A percentile compares a stretch with the other conserved stretches of the same genome.
Conservation (phyloP, 192 early-diverging fungal species). For the Mortierella hygrophila region DNA sequence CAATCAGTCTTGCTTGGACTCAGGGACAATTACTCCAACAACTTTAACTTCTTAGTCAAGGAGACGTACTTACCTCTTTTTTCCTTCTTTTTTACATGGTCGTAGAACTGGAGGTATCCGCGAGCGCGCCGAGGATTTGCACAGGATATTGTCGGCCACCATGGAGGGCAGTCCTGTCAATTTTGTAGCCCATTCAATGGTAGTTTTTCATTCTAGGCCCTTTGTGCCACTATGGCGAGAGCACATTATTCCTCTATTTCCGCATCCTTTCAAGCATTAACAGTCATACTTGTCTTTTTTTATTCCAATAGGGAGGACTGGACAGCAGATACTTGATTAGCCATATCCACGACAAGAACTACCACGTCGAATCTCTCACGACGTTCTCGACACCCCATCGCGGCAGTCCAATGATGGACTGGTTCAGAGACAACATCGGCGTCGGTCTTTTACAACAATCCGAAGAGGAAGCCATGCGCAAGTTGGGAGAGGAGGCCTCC, state of each 20-base stretch:
- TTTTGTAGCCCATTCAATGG: slow-evolving; percentile 95
- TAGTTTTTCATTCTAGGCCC: slow-evolving; percentile 17
- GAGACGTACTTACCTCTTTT: neutral
- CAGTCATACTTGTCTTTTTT: neutral
- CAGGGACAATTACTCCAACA: neutral
- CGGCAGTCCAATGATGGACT: slow-evolving; percentile 95
- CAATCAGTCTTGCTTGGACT: neutral
- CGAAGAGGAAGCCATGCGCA: slow-evolving; percentile 46
- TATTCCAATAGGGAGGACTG: slow-evolving; percentile 79
- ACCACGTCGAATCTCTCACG: slow-evolving; percentile 83
- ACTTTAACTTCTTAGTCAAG: neutral
- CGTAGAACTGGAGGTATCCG: slow-evolving; percentile 74
- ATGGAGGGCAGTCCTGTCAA: slow-evolving; percentile 76
- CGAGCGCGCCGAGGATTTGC: slow-evolving; percentile 82
- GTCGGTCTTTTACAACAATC: slow-evolving; percentile 72
- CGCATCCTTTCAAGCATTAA: neutral
- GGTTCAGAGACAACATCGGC: slow-evolving; percentile 88
- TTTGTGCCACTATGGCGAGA: neutral
- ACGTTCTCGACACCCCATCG: slow-evolving; percentile 96
- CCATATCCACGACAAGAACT: slow-evolving; percentile 80
- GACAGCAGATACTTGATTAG: slow-evolving; percentile 94
- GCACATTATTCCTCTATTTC: neutral
- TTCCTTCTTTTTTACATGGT: too few species aligned
- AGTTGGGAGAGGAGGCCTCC: slow-evolving; percentile 32
- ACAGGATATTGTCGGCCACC: slow-evolving; percentile 71